phyloP scores from a whole-genome alignment of 2,329 filamentous ascomycete species.

The Akanthomyces uredinophilus region DNA sequence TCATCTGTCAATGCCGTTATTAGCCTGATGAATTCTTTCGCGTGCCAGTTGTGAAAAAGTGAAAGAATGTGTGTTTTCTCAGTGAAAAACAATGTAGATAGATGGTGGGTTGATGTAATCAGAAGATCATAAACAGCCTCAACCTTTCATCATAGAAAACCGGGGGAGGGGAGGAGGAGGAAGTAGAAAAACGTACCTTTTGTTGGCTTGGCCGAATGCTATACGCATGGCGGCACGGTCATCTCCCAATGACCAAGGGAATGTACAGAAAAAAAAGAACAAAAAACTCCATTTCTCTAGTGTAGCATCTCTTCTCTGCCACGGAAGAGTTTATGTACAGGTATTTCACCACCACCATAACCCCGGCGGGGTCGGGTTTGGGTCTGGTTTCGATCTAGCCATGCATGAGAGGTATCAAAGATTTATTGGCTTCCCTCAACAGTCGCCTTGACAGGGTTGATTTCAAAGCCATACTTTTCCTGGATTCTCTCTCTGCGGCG shows the following conservation, averaged over 20 bases:
- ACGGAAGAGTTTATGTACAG: slow-evolving; percentile 35
- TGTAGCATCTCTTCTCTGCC: slow-evolving; percentile 31
- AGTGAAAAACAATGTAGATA: slow-evolving; percentile 23
- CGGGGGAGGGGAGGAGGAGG: neutral
- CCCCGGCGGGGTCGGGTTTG: slow-evolving; percentile 13
- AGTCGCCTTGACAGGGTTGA: slow-evolving; percentile 58
- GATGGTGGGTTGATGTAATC: slow-evolving; percentile 33
- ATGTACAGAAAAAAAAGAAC: slow-evolving; percentile 23
- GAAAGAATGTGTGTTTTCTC: slow-evolving; percentile 1
- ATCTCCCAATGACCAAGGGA: slow-evolving; percentile 22
- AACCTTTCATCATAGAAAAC: slow-evolving; percentile 37
- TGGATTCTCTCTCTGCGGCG: slow-evolving; percentile 74
- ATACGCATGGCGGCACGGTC: neutral
- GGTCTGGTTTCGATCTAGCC: slow-evolving; percentile 7
- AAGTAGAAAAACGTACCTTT: slow-evolving; percentile 17
- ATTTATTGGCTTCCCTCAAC: slow-evolving; percentile 39
- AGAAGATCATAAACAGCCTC: slow-evolving; percentile 45
- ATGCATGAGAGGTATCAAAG: neutral
- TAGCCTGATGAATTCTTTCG: neutral
- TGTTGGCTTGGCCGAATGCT: neutral
- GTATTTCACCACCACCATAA: slow-evolving; percentile 15
- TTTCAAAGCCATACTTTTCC: slow-evolving; percentile 83
- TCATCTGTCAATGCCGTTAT: neutral
- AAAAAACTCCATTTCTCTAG: slow-evolving; percentile 38
- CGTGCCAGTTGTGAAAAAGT: neutral